Conservation (phyloP, 164 flowering plant genomes). For the Vitis rupestris region DNA sequence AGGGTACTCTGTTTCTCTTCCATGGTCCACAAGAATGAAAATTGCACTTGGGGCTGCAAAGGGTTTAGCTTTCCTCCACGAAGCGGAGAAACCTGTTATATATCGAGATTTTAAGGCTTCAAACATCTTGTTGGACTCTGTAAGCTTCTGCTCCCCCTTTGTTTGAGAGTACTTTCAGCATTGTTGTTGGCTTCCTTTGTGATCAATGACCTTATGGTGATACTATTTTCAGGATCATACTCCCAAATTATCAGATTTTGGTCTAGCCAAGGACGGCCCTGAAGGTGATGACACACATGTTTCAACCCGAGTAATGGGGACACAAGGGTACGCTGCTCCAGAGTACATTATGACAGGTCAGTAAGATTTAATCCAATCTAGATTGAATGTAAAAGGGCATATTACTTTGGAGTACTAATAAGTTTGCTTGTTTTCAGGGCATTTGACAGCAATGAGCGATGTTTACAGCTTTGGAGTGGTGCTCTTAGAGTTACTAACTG, state of each 20-base stretch:
- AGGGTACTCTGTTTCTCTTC: constrained; percentile 63
- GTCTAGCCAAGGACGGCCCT: constrained; percentile 79
- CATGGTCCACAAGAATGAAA: constrained; percentile 71
- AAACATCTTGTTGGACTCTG: constrained; percentile 60
- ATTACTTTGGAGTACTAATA: not conserved
- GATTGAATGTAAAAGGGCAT: too few relatives aligned
- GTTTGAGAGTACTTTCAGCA: not conserved
- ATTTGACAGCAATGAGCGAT: constrained; percentile 71
- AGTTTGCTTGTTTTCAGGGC: constrained; percentile 33
- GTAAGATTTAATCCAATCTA: not conserved
- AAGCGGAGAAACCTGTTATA: constrained; percentile 55
- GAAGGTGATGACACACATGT: constrained; percentile 75
- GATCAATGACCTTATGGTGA: not conserved
- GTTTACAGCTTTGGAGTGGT: constrained; percentile 82
- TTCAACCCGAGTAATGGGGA: constrained; percentile 75
- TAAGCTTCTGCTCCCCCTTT: constrained; percentile 17
- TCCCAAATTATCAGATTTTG: constrained; percentile 68
- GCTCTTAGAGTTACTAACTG: constrained; percentile 62
- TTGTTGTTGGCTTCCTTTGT: not conserved
- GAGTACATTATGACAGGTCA: constrained; percentile 72
- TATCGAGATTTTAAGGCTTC: constrained; percentile 61
- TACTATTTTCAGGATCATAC: constrained; percentile 47
- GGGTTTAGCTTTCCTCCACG: constrained; percentile 69
- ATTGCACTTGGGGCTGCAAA: constrained; percentile 72
- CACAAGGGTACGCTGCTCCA: constrained; percentile 77